These are phyloP conservation scores for Tylopilus subfusipes DNA, from an alignment of 768 basidiomycete species.

Conservation along the genomic window DNA sequence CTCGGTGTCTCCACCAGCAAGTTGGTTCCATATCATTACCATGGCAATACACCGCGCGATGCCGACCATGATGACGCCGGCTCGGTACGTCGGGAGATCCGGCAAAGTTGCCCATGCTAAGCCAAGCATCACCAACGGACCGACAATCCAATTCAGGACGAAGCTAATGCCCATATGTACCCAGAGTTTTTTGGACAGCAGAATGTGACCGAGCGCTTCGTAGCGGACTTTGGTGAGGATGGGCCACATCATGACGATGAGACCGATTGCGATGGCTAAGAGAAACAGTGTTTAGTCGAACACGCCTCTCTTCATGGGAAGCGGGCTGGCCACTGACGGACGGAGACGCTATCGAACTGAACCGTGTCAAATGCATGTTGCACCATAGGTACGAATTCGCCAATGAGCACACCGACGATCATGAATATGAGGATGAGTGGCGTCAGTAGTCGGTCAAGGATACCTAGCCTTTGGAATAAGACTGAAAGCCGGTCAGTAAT, in stretches of 20 bases:
- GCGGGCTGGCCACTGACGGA: too few relatives aligned
- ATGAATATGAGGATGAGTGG: too few relatives aligned
- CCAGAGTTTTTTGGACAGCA: constrained; percentile 57
- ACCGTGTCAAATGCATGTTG: too few relatives aligned
- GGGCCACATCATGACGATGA: constrained; percentile 94
- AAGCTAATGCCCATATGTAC: constrained; percentile 68
- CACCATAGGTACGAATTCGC: too few relatives aligned
- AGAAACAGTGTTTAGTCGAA: not conserved
- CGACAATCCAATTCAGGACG: constrained; percentile 75
- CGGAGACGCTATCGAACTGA: too few relatives aligned
- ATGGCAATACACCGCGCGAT: constrained; percentile 44
- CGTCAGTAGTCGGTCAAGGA: too few relatives aligned
- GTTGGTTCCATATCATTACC: constrained; percentile 81
- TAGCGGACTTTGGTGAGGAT: constrained; percentile 74
- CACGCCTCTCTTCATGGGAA: too few relatives aligned
- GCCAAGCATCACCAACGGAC: constrained; percentile 80
- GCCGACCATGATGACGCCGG: constrained; percentile 82
- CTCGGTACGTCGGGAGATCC: constrained; percentile 66
- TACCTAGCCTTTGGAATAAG: too few relatives aligned
- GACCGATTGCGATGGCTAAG: constrained; percentile 73
- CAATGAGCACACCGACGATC: too few relatives aligned
- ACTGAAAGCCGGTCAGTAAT: too few relatives aligned
- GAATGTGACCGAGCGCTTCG: constrained; percentile 54
- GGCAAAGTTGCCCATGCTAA: constrained; percentile 84
- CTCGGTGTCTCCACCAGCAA: constrained; percentile 64